phyloP scores from a whole-genome alignment of 306 rosid species.

The Vigna mungo region DNA sequence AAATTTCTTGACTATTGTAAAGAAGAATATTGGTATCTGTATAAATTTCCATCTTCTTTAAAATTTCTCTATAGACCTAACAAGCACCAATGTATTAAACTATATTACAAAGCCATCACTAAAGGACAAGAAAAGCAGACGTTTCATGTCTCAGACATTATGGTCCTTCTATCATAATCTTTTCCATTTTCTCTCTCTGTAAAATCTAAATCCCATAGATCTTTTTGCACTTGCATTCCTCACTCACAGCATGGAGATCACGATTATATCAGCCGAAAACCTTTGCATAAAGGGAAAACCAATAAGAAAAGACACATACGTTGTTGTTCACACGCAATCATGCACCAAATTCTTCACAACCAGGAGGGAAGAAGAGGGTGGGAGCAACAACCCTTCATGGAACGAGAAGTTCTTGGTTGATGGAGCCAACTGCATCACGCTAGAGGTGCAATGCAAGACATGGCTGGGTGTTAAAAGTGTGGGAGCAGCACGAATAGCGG shows the following conservation, averaged over 20 bases:
- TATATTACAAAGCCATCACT: no score
- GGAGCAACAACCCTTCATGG: constrained; percentile 49
- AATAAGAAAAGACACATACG: constrained; percentile 44
- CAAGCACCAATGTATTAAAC: background rate
- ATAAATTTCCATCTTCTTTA: background rate
- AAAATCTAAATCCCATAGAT: background rate
- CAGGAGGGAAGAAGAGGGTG: constrained; percentile 38
- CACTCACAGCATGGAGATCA: constrained; percentile 49
- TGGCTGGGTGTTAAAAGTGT: constrained; percentile 35
- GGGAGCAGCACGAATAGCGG: constrained; percentile 48
- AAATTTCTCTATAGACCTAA: background rate
- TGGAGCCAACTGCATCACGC: constrained; percentile 31
- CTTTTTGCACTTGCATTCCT: background rate
- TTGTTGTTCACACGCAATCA: constrained; percentile 37
- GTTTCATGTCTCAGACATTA: background rate
- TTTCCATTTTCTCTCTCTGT: background rate
- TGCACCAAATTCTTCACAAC: constrained; percentile 16
- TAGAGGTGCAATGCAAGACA: constrained; percentile 54
- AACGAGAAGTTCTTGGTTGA: constrained; percentile 51
- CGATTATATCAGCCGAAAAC: constrained; percentile 52
- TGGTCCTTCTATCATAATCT: background rate
- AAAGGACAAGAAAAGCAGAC: background rate
- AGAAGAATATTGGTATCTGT: background rate
- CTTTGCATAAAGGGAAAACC: constrained; percentile 45
- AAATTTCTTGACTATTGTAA: background rate